Percentiles rank a stretch among this genome's conserved stretches.
Evolutionary conservation across 2,329 filamentous ascomycete genomes (phyloP).

Genomic region (Colletotrichum sp.): DNA sequence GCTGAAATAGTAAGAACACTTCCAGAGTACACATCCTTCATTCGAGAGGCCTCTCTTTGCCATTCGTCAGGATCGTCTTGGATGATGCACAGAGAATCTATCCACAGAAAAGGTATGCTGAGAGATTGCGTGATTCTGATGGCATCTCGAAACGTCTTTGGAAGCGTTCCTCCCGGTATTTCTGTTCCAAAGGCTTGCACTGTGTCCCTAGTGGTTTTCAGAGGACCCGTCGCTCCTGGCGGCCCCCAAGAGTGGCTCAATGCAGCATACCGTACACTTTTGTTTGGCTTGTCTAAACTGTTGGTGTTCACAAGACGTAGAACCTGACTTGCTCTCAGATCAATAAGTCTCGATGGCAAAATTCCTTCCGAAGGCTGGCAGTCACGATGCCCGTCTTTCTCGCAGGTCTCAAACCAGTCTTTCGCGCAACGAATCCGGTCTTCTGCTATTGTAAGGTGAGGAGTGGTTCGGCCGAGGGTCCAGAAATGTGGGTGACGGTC

Average conservation of each 20-base stretch:
- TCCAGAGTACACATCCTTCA: not conserved
- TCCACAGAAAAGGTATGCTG: not conserved
- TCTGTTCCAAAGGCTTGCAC: not conserved
- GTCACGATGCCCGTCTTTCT: rapidly evolving
- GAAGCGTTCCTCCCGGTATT: not conserved
- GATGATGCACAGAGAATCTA: not conserved
- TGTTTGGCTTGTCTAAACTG: rapidly evolving
- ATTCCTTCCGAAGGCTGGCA: no score
- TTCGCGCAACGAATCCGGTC: no score
- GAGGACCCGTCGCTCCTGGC: no score
- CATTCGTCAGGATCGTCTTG: not conserved
- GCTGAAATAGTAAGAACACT: not conserved
- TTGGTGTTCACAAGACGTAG: no score
- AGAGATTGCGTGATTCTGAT: not conserved
- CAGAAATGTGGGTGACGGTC: no score
- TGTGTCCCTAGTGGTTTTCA: not conserved
- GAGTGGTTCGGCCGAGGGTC: no score
- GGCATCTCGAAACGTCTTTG: not conserved
- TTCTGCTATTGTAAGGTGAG: no score
- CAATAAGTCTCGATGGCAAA: rapidly evolving
- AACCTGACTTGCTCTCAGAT: no score
- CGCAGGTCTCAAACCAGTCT: no score
- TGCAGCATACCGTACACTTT: no score
- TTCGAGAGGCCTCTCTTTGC: not conserved
- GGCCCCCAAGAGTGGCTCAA: no score